Percentiles rank a stretch among this genome's conserved stretches.
phyloP scores from a whole-genome alignment of 2,329 filamentous ascomycete species.

The Xylaria sp. region DNA sequence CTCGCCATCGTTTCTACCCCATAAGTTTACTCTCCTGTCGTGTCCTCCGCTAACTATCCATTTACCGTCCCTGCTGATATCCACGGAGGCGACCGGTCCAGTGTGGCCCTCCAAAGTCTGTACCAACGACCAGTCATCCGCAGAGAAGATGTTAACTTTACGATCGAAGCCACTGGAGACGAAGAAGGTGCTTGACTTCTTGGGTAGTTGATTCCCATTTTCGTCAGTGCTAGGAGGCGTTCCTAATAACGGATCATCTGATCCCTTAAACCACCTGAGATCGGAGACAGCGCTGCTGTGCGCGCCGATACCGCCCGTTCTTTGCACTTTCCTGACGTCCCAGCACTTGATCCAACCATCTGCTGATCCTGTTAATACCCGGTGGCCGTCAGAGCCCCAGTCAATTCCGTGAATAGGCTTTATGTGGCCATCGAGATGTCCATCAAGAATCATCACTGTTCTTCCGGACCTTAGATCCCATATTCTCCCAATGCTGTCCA shows the following conservation, averaged over 20 bases:
- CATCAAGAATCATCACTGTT: constrained; percentile 95
- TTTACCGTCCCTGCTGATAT: constrained; percentile 83
- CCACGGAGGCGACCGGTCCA: constrained; percentile 89
- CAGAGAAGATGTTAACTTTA: constrained; percentile 94
- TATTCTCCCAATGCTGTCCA: constrained; percentile 93
- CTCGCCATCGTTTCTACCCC: constrained; percentile 84
- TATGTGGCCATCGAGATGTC: constrained; percentile 82
- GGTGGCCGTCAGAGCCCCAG: constrained; percentile 90
- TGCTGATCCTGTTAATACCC: constrained; percentile 90
- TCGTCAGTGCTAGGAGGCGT: constrained; percentile 69
- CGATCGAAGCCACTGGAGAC: constrained; percentile 92
- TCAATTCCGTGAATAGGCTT: constrained; percentile 93
- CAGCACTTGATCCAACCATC: constrained; percentile 98
- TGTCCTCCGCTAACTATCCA: constrained; percentile 97
- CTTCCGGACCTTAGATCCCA: constrained; percentile 95
- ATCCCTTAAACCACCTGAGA: constrained; percentile 90
- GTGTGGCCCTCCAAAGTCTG: constrained; percentile 91
- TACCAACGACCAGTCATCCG: constrained; percentile 92
- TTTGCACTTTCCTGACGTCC: constrained; percentile 91
- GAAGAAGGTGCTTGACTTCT: constrained; percentile 91
- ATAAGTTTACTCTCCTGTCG: constrained; percentile 94
- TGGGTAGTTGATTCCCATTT: constrained; percentile 74
- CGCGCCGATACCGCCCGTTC: constrained; percentile 85
- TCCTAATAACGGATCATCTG: constrained; percentile 76
- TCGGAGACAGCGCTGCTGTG: constrained; percentile 93